Percentiles rank a stretch among this genome's conserved stretches.
Conservation (phyloP, 139 green algal species). For the Protoeuglena noctilucae region DNA sequence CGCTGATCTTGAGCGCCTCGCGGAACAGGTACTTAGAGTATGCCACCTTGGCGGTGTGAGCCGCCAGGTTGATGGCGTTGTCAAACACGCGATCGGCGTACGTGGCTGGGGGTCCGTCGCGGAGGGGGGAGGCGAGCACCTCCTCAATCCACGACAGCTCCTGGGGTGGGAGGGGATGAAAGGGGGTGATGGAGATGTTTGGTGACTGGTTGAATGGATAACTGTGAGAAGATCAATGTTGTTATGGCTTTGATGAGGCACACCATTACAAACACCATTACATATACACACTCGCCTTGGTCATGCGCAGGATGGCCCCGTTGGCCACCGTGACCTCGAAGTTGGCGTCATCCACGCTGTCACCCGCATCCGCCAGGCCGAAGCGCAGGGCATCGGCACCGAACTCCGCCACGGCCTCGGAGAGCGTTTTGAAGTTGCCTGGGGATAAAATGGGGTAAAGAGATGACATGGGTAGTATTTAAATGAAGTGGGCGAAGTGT, state of each 20-base stretch:
- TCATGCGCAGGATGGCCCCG: conserved; percentile 79
- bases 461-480: conserved; percentile 2
- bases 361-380: conserved; percentile 85
- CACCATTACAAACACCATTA: neutral
- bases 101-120: neutral
- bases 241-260: neutral
- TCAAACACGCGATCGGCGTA: neutral
- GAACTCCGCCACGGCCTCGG: conserved; percentile 74
- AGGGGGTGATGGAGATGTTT: neutral
- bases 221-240: neutral
- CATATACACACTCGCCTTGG: conserved; percentile 9
- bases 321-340: conserved; percentile 82
- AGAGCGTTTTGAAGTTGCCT: conserved; percentile 42
- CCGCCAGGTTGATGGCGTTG: neutral
- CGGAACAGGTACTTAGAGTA: conserved; percentile 86
- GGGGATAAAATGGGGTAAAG: no score
- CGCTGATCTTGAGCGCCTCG: conserved; percentile 76
- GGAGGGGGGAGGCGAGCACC: conserved; percentile 30
- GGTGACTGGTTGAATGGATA: neutral
- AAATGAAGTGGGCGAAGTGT: neutral
- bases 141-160: conserved; percentile 89
- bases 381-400: conserved; percentile 82
- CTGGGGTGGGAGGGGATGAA: conserved; percentile 22
- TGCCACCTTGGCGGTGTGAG: conserved; percentile 10
- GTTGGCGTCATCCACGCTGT: conserved; percentile 95